Conservation (phyloP, 768 basidiomycete genomes). For the Udeniomyces megalosporus region DNA sequence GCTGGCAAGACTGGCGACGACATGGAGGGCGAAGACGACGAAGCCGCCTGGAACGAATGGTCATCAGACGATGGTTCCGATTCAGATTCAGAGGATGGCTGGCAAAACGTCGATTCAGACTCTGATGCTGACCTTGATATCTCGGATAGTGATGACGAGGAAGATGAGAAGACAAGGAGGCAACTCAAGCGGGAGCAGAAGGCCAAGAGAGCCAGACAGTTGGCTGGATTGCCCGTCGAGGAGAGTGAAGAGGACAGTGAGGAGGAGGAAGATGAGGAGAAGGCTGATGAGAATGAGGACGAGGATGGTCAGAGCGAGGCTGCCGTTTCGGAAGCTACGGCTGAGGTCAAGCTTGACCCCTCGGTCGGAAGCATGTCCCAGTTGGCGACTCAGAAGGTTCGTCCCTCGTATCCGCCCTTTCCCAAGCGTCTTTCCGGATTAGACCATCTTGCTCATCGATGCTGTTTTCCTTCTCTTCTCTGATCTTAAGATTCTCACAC, state of each 20-base stretch:
- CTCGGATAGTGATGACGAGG: slow-evolving; percentile 14
- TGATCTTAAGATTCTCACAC: slow-evolving; percentile 65
- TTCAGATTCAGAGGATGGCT: slow-evolving; percentile 8
- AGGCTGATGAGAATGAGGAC: neutral
- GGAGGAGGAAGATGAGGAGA: neutral
- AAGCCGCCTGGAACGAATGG: slow-evolving; percentile 15
- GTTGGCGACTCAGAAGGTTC: slow-evolving; percentile 13
- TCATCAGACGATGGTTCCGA: slow-evolving; percentile 2
- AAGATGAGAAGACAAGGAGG: slow-evolving; percentile 13
- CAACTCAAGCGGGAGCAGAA: slow-evolving; percentile 9
- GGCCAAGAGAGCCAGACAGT: slow-evolving; percentile 1
- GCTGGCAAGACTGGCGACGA: neutral
- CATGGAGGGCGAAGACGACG: neutral
- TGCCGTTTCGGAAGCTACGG: neutral
- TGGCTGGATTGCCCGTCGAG: neutral
- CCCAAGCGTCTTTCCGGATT: neutral
- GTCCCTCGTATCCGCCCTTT: neutral
- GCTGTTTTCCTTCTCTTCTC: neutral
- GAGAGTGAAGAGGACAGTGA: neutral
- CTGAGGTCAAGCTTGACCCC: neutral
- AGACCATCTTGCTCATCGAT: neutral
- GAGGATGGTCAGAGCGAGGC: neutral
- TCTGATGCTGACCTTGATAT: slow-evolving; percentile 14
- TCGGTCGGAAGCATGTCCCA: neutral
- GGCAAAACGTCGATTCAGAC: slow-evolving; percentile 17